Evolutionary conservation across 139 green algal genomes (phyloP), one percentile per base, ranked within the genome.

Genomic region (Eudorina sp.): DNA sequence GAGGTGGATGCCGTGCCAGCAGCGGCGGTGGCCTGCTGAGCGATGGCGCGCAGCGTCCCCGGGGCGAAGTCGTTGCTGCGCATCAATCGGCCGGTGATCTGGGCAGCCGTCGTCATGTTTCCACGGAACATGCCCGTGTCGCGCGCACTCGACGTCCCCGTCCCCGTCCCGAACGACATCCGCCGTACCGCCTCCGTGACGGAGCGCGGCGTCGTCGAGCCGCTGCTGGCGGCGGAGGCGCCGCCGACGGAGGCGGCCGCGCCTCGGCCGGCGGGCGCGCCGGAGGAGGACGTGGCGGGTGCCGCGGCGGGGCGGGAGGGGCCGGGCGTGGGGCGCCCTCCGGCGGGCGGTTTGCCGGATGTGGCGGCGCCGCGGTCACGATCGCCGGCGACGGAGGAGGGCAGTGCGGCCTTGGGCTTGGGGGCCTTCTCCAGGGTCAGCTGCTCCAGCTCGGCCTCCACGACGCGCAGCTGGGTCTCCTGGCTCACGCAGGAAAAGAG

Each of bases 371-470:
- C 55, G 3, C 55, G 23, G 29, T 25, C 55, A 66, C 55, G 23
- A 66, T 25, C 55, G 7, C 55, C 21, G 21, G 27, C 31, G 70
- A 34, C 41, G 34, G 48, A 18, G 21, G 46, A 43, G 41, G n/a
- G 43, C 4, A 6, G 27, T 19, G 45, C 23, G 6, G 73, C n/a
- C 13, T 41, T 81, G 43, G 55, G 45, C 62, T 48, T 46, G 4
- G 80, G 80, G 9, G 18, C 31, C 66, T 87, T 87, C 81, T 87
- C 81, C 45, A 46, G 55, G 0, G 81, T 64, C 29, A 87, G 1
- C 21, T 87, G 81, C 45, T 87, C 81, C 45, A 87, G 62, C 66
- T 87, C 81, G 7, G 46, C 64, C 62, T 87, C 64, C 13, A 87
- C 81, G 31, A 31, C 45, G 8, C 16, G 23, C 21, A 86, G 80